Evolutionary conservation across 2,329 filamentous ascomycete species (phyloP).

Genomic region (Epichloe amarillans): DNA sequence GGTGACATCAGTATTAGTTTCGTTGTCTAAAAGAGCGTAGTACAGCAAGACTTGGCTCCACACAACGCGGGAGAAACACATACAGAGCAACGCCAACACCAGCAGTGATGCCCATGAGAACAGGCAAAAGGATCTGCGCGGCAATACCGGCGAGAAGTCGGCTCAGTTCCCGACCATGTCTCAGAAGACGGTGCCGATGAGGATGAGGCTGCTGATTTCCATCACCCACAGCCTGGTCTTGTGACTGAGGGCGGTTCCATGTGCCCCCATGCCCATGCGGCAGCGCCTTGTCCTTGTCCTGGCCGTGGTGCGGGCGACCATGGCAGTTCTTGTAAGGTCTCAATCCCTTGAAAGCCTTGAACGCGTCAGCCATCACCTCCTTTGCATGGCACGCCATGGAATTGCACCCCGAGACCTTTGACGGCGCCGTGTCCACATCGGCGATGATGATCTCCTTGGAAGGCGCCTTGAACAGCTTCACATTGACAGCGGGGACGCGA

Average conservation of each 20-base stretch:
- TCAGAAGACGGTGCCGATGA: slow-evolving; percentile 13
- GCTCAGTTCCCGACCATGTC: slow-evolving; percentile 22
- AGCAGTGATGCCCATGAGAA: slow-evolving; percentile 54
- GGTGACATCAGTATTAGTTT: slow-evolving; percentile 14
- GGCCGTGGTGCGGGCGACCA: slow-evolving; percentile 7
- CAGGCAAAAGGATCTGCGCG: slow-evolving; percentile 51
- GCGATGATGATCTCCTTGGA: slow-evolving; percentile 42
- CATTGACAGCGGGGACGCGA: slow-evolving; percentile 39
- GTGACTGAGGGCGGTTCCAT: slow-evolving; percentile 6
- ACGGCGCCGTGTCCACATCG: slow-evolving; percentile 26
- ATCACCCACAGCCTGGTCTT: slow-evolving; percentile 7
- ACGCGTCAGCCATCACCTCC: slow-evolving; percentile 16
- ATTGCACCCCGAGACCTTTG: slow-evolving; percentile 20
- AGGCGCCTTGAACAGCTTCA: slow-evolving; percentile 48
- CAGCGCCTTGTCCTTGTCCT: slow-evolving; percentile 6
- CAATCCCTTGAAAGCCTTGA: slow-evolving; percentile 15
- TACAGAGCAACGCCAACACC: slow-evolving; percentile 55
- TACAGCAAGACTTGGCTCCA: too few species aligned
- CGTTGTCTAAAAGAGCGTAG: neutral
- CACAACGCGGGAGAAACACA: slow-evolving; percentile 13
- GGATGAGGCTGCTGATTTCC: slow-evolving; percentile 4
- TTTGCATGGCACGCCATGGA: slow-evolving; percentile 41
- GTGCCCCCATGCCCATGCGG: slow-evolving; percentile 1
- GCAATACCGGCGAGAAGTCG: slow-evolving; percentile 41
- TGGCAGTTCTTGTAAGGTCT: slow-evolving; percentile 13